Percentiles rank a stretch among this genome's conserved stretches.
Evolutionary conservation across 164 flowering plant genomes (phyloP).

Genomic region (Sedum album): DNA sequence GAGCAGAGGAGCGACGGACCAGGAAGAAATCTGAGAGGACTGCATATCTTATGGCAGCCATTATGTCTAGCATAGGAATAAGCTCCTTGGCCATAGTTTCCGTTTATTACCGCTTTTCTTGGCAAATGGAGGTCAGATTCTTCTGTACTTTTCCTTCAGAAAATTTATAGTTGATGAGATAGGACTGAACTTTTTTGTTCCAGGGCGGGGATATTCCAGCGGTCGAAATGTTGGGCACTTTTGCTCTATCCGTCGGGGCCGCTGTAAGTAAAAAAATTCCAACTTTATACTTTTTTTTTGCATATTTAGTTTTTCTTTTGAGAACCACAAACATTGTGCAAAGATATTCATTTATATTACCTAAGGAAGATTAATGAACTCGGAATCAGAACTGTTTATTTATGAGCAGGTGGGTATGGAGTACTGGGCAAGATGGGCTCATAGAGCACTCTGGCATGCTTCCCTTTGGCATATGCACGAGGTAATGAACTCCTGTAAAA

Average conservation of each 20-base stretch:
- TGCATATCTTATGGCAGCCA: constrained; percentile 73
- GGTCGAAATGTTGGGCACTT: constrained; percentile 79
- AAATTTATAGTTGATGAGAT: not conserved
- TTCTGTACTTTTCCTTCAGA: not conserved
- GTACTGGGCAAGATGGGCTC: constrained; percentile 99
- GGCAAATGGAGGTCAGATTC: constrained; percentile 71
- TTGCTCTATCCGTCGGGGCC: constrained; percentile 79
- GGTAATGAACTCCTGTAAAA: constrained; percentile 25
- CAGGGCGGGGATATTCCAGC: constrained; percentile 74
- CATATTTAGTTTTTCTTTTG: no score
- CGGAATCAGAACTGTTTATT: not conserved
- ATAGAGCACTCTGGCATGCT: constrained; percentile 82
- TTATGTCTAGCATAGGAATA: constrained; percentile 76
- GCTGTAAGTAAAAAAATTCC: constrained; percentile 49
- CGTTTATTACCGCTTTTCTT: constrained; percentile 74
- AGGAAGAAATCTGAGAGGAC: constrained; percentile 61
- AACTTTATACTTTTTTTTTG: not conserved
- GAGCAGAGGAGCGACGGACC: constrained; percentile 33
- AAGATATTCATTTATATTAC: not conserved
- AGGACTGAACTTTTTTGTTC: not conserved
- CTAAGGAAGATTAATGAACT: not conserved
- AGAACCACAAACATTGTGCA: not conserved
- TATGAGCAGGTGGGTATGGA: constrained; percentile 87
- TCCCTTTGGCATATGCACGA: constrained; percentile 94
- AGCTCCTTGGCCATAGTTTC: constrained; percentile 65